phyloP scores from a whole-genome alignment of 768 basidiomycete species.

The Leucogyrophana mollusca region DNA sequence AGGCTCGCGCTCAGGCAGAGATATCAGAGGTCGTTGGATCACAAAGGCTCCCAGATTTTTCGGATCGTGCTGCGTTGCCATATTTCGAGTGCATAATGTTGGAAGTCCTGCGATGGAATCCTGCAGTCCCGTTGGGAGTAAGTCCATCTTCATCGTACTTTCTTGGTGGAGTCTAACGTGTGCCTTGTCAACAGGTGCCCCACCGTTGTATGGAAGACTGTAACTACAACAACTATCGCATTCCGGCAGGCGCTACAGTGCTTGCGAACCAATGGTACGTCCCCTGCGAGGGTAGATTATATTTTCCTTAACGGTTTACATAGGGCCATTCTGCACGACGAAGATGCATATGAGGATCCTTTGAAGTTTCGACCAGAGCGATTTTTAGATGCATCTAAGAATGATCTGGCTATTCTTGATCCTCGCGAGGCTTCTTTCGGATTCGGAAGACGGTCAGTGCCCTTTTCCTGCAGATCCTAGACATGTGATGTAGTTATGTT shows the following conservation, averaged over 20 bases:
- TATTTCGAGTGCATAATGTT: conserved; percentile 37
- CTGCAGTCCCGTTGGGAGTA: conserved; percentile 38
- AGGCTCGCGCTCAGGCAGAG: conserved; percentile 49
- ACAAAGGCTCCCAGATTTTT: conserved; percentile 32
- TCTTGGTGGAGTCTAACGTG: neutral
- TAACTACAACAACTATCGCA: conserved; percentile 8
- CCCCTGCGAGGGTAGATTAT: no score
- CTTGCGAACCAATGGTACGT: conserved; percentile 21
- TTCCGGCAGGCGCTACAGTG: conserved; percentile 23
- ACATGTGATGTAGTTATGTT: conserved; percentile 41
- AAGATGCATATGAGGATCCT: no score
- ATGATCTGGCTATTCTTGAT: conserved; percentile 34
- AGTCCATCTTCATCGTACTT: neutral
- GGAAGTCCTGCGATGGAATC: conserved; percentile 48
- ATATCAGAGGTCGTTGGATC: conserved; percentile 43
- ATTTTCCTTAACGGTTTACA: no score
- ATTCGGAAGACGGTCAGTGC: conserved; percentile 43
- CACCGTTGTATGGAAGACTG: conserved; percentile 23
- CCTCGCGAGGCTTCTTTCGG: conserved; percentile 45
- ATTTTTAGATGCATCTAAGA: neutral
- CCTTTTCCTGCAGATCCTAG: conserved; percentile 20
- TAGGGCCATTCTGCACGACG: no score
- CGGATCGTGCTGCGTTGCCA: conserved; percentile 32
- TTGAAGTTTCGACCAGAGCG: no score
- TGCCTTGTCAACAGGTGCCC: neutral